A percentile compares a stretch with the other conserved stretches of the same genome.
phyloP scores from a whole-genome alignment of 108 stramenopile genomes.

The Fragilaria radians region DNA sequence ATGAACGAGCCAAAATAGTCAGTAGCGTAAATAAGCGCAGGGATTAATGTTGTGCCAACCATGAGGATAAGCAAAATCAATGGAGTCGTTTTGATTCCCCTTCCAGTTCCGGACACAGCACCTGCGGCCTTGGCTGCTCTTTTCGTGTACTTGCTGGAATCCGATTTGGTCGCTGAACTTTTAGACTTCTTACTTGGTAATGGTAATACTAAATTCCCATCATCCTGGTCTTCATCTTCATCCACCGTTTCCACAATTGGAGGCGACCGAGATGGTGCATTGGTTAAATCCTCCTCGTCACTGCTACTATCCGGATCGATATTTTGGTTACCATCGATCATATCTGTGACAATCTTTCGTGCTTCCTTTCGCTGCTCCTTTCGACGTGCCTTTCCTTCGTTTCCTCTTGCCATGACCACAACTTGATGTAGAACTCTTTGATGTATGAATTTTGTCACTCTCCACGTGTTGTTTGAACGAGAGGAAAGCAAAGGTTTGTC shows the following conservation, averaged over 20 bases:
- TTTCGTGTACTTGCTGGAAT: constrained; percentile 15
- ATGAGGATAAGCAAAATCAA: constrained; percentile 77
- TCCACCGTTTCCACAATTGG: constrained; percentile 10
- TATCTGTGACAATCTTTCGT: constrained; percentile 41
- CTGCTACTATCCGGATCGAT: constrained; percentile 10
- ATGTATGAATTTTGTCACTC: too few species aligned
- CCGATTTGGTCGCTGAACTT: background rate
- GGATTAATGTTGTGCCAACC: constrained; percentile 71
- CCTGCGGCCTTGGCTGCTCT: constrained; percentile 12
- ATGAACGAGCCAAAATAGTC: constrained; percentile 53
- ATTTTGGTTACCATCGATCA: constrained; percentile 30
- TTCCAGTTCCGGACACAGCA: constrained; percentile 8
- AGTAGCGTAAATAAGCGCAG: constrained; percentile 64
- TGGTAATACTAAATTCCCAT: constrained; percentile 13
- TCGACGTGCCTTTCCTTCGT: constrained; percentile 61
- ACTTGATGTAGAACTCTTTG: too few species aligned
- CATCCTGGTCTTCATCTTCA: constrained; percentile 34
- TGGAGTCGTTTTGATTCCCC: constrained; percentile 78
- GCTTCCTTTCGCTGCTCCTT: constrained; percentile 56
- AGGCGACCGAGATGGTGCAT: constrained; percentile 15
- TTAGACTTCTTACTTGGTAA: constrained; percentile 27
- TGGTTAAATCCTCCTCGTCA: constrained; percentile 20
- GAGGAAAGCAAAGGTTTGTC: too few species aligned
- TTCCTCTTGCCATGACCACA: constrained; percentile 74
- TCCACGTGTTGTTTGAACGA: too few species aligned